These are phyloP conservation scores for Globisporangium abappressorium DNA, from an alignment of 352 stramenopile genomes.

Conservation along the genomic window DNA sequence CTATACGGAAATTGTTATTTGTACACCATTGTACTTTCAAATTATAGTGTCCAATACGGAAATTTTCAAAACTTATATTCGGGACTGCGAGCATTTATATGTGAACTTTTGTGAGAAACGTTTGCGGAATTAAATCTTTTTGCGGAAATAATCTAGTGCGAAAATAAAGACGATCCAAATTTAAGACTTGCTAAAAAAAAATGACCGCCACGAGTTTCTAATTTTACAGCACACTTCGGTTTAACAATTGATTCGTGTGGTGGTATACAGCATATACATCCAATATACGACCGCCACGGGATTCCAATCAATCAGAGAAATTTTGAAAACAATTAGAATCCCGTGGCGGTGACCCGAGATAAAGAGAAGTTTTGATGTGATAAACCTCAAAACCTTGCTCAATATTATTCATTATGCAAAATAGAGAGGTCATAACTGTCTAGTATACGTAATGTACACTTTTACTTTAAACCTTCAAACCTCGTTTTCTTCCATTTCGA, in stretches of 20 bases:
- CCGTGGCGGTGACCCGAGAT: not conserved
- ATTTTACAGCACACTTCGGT: not conserved
- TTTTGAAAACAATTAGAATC: not conserved
- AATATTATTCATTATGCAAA: not conserved
- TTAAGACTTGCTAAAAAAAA: not conserved
- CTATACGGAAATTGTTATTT: too few relatives aligned
- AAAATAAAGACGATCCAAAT: not conserved
- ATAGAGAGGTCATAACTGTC: not conserved
- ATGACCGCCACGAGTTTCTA: not conserved
- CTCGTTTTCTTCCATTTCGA: too few relatives aligned
- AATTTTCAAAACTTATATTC: not conserved
- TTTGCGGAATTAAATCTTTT: not conserved
- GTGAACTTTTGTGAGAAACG: too few relatives aligned
- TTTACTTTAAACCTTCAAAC: too few relatives aligned
- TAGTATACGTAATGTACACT: too few relatives aligned
- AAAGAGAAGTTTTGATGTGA: not conserved
- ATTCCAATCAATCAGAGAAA: not conserved
- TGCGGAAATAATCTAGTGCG: not conserved
- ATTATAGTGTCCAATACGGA: too few relatives aligned
- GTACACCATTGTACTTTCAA: too few relatives aligned
- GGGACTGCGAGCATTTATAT: not conserved
- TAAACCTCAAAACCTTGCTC: not conserved
- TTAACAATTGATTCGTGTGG: not conserved
- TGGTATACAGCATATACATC: not conserved
- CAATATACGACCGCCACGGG: not conserved